Evolutionary conservation across 176 grass and related monocot genomes (phyloP).

Genomic region (Musa acuminata): DNA sequence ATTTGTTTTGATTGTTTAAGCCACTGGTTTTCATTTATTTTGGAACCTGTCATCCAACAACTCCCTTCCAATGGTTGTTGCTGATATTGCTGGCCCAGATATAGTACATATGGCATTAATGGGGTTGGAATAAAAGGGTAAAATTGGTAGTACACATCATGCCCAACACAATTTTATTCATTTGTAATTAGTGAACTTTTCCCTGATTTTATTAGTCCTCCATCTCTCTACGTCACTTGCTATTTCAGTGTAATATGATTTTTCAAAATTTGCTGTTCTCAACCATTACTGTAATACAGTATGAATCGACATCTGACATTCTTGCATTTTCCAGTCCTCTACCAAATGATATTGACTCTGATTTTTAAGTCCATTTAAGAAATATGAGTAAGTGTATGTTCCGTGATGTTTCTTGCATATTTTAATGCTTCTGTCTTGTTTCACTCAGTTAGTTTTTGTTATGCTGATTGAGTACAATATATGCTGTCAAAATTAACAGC

Average conservation of each 20-base stretch:
- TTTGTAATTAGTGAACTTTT: background rate
- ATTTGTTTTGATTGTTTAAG: background rate
- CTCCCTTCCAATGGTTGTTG: background rate
- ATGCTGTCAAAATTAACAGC: slow-evolving; percentile 30
- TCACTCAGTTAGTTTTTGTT: background rate
- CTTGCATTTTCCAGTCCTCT: background rate
- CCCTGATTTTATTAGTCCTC: background rate
- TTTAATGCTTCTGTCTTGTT: background rate
- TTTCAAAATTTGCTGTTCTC: background rate
- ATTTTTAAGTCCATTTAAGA: background rate
- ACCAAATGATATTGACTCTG: background rate
- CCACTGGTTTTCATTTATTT: background rate
- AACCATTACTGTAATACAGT: background rate
- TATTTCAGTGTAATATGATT: background rate
- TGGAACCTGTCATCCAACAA: background rate
- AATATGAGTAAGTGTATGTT: background rate
- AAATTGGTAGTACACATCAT: background rate
- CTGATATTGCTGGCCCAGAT: background rate
- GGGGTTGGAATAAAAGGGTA: background rate
- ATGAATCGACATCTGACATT: background rate
- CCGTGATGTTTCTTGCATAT: background rate
- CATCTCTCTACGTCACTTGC: background rate
- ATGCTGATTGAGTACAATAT: background rate
- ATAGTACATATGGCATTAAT: background rate
- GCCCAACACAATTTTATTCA: background rate